Evolutionary conservation across 1,284 basidiomycete species (phyloP), one percentile per base, ranked within the genome.

Genomic region (Cutaneotrichosporon mucoides): DNA sequence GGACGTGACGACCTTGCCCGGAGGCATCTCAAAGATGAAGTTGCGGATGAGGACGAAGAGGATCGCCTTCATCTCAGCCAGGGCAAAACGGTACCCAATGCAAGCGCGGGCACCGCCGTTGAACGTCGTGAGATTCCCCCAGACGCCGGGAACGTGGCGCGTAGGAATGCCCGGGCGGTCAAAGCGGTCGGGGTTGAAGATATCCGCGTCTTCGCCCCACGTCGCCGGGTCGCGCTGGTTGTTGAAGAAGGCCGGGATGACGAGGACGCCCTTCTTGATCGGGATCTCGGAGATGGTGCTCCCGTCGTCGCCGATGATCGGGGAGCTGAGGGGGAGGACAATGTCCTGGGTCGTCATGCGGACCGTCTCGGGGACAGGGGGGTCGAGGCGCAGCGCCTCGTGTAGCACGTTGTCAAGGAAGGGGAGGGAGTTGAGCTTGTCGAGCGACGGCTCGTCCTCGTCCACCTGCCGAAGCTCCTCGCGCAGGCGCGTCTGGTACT

Each of bases 341-440:
- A 84, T 82, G 61, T 85, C 84, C n/a, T 80, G 71, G 8, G 80
- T 82, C 6, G 79, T 34, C 12, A 84, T 81, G 13, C 88, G 82
- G 79, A 87, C 84, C 6, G 87, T 88, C 52, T 78, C 80, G 6
- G 85, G 82, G 6, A 88, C 85, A 1, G 88, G 87, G 6, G 86
- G 78, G 70, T 85, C 83, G 41, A 89, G 68, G 44, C 88, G 79
- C 33, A 90, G 80, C 0, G 80, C 78, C 76, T 92, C 89, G 54
- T 85, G 83, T 41, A 89, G 79, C 11, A 89, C 84, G 4, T 80
- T 80, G 59, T 88, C 84, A 34, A 88, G 79, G 66, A 84, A 85
- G 0, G 81, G 76, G 1, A 85, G 73, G 0, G 75, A 72, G 55
- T 77, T 77, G 13, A 85, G 74, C 34, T 44, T 24, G 5, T 60